A percentile compares a stretch with the other conserved stretches of the same genome.
These are phyloP conservation scores for Hapsidospora chrysogenum DNA, from an alignment of 495 filamentous ascomycete genomes.

Conservation along the genomic window DNA sequence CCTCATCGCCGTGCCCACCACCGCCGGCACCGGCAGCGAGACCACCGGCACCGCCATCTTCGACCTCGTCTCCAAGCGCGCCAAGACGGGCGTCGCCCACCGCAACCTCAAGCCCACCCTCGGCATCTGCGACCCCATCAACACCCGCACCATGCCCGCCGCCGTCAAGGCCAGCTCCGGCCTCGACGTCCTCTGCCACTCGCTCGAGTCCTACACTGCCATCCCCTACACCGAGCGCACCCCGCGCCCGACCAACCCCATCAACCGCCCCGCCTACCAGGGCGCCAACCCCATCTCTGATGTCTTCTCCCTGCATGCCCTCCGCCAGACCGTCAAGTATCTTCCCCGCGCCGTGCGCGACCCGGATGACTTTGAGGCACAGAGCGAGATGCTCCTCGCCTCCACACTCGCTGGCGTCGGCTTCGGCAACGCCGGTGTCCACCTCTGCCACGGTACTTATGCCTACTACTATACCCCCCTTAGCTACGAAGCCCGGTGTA, in stretches of 20 bases:
- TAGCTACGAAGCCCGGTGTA: background rate
- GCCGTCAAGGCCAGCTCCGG: slow-evolving; percentile 81
- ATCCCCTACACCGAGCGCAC: slow-evolving; percentile 79
- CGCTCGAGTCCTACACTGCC: slow-evolving; percentile 87
- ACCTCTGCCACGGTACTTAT: slow-evolving; percentile 67
- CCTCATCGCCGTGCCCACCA: slow-evolving; percentile 85
- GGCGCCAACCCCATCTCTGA: slow-evolving; percentile 95
- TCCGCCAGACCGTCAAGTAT: slow-evolving; percentile 71
- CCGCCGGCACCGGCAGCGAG: slow-evolving; percentile 86
- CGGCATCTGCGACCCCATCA: slow-evolving; percentile 89
- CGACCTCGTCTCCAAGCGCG: slow-evolving; percentile 70
- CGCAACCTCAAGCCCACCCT: slow-evolving; percentile 88
- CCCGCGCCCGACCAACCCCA: slow-evolving; percentile 76
- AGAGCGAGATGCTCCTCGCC: slow-evolving; percentile 86
- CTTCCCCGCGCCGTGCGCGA: slow-evolving; percentile 73
- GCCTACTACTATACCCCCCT: background rate
- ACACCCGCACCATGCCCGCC: slow-evolving; percentile 86
- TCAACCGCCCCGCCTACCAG: slow-evolving; percentile 85
- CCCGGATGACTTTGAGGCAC: slow-evolving; percentile 79
- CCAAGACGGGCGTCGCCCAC: slow-evolving; percentile 92
- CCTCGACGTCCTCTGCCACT: slow-evolving; percentile 86
- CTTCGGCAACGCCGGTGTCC: slow-evolving; percentile 93
- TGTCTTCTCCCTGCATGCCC: slow-evolving; percentile 77
- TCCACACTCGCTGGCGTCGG: slow-evolving; percentile 89
- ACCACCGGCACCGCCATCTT: slow-evolving; percentile 98